Conservation (phyloP, 306 rosid genomes). For the Trifolium repens region DNA sequence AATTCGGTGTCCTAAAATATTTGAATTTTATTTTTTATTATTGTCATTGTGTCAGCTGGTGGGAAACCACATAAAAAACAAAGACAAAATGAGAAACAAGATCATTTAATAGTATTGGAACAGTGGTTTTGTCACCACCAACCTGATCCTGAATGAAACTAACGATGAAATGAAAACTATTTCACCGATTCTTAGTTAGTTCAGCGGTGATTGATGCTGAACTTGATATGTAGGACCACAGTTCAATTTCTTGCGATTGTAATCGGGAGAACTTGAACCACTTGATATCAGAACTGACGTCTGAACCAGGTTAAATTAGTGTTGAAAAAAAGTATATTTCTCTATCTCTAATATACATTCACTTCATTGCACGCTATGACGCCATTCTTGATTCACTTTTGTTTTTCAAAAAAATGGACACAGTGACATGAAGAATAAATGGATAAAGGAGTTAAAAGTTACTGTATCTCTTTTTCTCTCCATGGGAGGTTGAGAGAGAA, state of each 20-base stretch:
- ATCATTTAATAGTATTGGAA: too few species aligned
- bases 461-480: not conserved
- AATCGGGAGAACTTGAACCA: rapidly evolving
- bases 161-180: not conserved
- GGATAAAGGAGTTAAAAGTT: not conserved
- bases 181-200: too few species aligned
- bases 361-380: not conserved
- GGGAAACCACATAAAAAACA: too few species aligned
- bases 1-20: too few species aligned
- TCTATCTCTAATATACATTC: too few species aligned
- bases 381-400: not conserved
- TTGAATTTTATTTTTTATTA: too few species aligned
- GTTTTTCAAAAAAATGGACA: not conserved
- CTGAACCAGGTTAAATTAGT: too few species aligned
- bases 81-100: too few species aligned
- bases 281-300: rapidly evolving
- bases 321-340: too few species aligned
- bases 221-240: rapidly evolving
- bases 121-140: too few species aligned
- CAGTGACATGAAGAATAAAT: constrained; percentile 1
- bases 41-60: too few species aligned
- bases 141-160: not conserved
- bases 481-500: constrained; percentile 42
- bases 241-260: too few species aligned
- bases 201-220: rapidly evolving